Base-by-base conservation (phyloP, 176 grass and related monocot species). In the Miscanthus lutarioriparius region DNA sequence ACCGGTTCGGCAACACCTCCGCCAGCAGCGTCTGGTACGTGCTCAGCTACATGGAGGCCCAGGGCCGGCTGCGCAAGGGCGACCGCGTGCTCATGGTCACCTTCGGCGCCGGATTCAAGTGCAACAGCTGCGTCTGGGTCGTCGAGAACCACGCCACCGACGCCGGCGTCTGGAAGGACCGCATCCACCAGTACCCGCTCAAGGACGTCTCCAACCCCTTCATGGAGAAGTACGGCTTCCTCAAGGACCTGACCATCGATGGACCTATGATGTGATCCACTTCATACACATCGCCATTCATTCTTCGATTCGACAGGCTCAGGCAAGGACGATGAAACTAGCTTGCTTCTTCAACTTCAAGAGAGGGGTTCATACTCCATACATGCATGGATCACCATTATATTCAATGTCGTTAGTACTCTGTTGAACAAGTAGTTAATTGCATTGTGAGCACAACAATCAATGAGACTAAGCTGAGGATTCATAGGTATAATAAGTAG, bases 1-100 rank as follows among this genome's bases (percentile, higher is more conserved):
- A 97, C 90, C 88, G 95, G 23, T 97, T 92, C 72, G 92, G 92
- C 10, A 94, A 97, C 90, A 97, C 92, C n/a, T 97, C 95, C 4
- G 95, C 95, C 5, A 97, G 95, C 87, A 97, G 95, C 81, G 83
- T 97, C 23, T 97, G 92, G 95, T 97, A 94, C 67, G 95, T 97
- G 26, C 74, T 97, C 2, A 39, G 48, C 3, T 97, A 97, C 88
- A 94, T 97, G 95, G 95, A 97, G 89, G 92, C 90, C n/a, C 89
- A 94, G 83, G 63, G 70, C 0, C 64, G 95, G 14, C 84, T 97
- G 37, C 51, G 27, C 35, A 56, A 82, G 73, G 88, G 95, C 8
- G 86, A 97, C 73, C 85, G 82, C 47, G 82, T 97, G 10, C 91
- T 97, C 74, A 97, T 97, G 95, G 82, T 97, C 84, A 97, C 92